Evolutionary conservation across 2,329 filamentous ascomycete genomes (phyloP).

Genomic region (Volutella citrinella): DNA sequence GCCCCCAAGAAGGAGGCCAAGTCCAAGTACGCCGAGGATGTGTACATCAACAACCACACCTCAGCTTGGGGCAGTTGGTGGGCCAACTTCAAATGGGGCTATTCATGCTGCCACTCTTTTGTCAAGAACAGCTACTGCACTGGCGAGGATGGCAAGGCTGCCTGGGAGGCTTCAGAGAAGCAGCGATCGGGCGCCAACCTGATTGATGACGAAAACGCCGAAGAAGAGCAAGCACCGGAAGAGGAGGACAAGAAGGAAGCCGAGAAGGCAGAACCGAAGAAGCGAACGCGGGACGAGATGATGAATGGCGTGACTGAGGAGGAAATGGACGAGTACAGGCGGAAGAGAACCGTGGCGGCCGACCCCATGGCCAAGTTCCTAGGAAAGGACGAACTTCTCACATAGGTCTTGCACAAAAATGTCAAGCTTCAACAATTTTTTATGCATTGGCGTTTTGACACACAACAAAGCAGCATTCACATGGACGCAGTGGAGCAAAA

Average conservation of each 20-base stretch:
- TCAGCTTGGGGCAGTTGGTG: conserved; percentile 98
- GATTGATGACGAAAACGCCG: conserved; percentile 28
- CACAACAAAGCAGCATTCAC: conserved; percentile 5
- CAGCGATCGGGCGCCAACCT: conserved; percentile 49
- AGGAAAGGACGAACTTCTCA: conserved; percentile 61
- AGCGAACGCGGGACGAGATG: conserved; percentile 77
- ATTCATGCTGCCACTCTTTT: conserved; percentile 88
- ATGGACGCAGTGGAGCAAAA: conserved; percentile 11
- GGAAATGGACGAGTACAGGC: conserved; percentile 82
- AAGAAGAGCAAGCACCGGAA: conserved; percentile 23
- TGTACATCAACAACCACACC: conserved; percentile 86
- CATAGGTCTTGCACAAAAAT: conserved; percentile 13
- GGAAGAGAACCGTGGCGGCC: conserved; percentile 67
- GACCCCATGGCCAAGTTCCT: conserved; percentile 87
- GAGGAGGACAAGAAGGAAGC: conserved; percentile 30
- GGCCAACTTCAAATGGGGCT: conserved; percentile 93
- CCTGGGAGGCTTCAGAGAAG: conserved; percentile 72
- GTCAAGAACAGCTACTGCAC: conserved; percentile 98
- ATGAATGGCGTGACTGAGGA: conserved; percentile 74
- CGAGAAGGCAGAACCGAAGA: conserved; percentile 46
- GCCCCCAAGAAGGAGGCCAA: conserved; percentile 70
- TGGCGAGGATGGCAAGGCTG: conserved; percentile 79
- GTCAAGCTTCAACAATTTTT: no score
- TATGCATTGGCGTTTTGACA: no score
- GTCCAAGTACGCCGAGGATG: conserved; percentile 89